A percentile compares a stretch with the other conserved stretches of the same genome.
Conservation (phyloP, 768 basidiomycete genomes). For the Kwoniella newhampshirensis region DNA sequence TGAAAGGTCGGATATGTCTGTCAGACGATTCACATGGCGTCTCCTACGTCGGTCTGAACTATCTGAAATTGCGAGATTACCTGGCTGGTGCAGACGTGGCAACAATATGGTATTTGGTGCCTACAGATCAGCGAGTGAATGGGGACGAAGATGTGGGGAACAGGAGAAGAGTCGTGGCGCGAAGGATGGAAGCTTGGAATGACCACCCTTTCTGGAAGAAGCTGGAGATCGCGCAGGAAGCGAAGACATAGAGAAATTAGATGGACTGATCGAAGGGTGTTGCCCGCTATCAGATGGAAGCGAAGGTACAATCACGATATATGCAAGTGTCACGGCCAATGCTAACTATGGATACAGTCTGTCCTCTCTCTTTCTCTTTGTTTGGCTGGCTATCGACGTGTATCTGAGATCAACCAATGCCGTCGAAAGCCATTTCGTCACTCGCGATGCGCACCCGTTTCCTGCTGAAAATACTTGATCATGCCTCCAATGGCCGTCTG, state of each 20-base stretch:
- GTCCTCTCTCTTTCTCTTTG: not conserved
- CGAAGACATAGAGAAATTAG: too few species aligned
- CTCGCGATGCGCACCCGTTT: too few species aligned
- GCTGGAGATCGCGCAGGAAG: conserved; percentile 5
- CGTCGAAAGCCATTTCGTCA: too few species aligned
- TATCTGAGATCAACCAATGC: too few species aligned
- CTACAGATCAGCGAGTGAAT: not conserved
- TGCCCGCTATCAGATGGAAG: too few species aligned
- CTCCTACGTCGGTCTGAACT: conserved; percentile 82
- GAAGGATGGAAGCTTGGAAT: conserved; percentile 33
- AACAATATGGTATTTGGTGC: conserved; percentile 55
- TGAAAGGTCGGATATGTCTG: conserved; percentile 73
- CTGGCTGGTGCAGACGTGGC: conserved; percentile 62
- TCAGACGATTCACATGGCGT: conserved; percentile 97
- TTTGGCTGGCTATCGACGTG: too few species aligned
- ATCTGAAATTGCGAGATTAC: conserved; percentile 66
- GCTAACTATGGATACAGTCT: conserved; percentile 2
- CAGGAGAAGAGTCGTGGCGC: conserved; percentile 30
- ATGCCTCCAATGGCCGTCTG: too few species aligned
- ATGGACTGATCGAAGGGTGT: too few species aligned
- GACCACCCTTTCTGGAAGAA: conserved; percentile 39
- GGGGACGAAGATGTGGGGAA: conserved; percentile 21
- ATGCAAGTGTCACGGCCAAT: too few species aligned
- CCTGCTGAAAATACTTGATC: too few species aligned
- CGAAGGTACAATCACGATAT: too few species aligned